These are phyloP conservation scores for Orbilia quercus DNA, from an alignment of 2,329 filamentous ascomycete genomes.

Conservation along the genomic window DNA sequence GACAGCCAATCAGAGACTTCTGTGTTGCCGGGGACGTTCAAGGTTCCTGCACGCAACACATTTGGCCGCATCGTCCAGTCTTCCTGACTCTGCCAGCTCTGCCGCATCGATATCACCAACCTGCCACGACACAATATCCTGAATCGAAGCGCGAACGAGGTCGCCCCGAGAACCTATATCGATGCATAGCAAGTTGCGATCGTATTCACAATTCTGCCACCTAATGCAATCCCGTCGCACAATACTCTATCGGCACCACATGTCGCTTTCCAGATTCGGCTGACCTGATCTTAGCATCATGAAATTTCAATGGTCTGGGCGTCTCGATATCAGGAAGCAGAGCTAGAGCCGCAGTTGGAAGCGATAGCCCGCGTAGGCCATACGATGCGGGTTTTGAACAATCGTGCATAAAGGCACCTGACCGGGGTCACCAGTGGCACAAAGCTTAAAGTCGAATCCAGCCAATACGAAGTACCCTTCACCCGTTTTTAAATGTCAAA, in stretches of 20 bases:
- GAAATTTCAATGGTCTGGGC: slow-evolving; percentile 18
- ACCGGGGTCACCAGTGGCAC: slow-evolving; percentile 12
- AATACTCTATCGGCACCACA: not conserved
- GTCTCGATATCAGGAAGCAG: slow-evolving; percentile 6
- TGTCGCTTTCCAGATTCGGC: not conserved
- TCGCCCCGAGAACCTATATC: not conserved
- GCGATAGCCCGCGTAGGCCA: slow-evolving; percentile 25
- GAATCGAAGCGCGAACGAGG: not conserved
- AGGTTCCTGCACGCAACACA: slow-evolving; percentile 32
- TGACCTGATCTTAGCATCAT: slow-evolving; percentile 6
- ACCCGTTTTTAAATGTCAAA: not conserved
- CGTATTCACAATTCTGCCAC: not conserved
- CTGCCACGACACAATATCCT: not conserved
- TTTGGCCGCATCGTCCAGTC: no score
- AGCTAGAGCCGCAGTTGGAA: slow-evolving; percentile 18
- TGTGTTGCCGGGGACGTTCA: slow-evolving; percentile 44
- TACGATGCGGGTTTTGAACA: slow-evolving; percentile 34
- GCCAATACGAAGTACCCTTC: slow-evolving; percentile 1
- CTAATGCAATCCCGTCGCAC: not conserved
- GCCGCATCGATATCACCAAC: not conserved
- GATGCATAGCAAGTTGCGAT: not conserved
- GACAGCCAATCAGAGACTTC: slow-evolving; percentile 25
- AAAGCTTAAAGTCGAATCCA: slow-evolving; percentile 14
- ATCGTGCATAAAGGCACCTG: slow-evolving; percentile 38
- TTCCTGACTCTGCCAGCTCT: not conserved